A percentile compares a stretch with the other conserved stretches of the same genome.
These are phyloP conservation scores for Cordyceps cicadae DNA, from an alignment of 2,329 filamentous ascomycete species.

Conservation along the genomic window DNA sequence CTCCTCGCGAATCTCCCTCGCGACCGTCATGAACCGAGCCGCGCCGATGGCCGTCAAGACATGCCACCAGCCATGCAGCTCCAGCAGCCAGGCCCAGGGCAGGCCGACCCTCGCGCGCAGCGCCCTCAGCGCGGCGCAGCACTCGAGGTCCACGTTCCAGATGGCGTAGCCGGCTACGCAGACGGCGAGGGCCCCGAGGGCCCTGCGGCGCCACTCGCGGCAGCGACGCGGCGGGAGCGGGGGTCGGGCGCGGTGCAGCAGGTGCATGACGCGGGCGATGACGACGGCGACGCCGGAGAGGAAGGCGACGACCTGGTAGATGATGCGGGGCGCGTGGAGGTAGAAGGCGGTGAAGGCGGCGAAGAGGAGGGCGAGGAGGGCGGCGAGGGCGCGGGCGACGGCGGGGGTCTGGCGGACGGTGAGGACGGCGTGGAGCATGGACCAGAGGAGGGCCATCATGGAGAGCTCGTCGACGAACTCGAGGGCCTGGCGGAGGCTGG, in stretches of 20 bases:
- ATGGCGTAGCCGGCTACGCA: constrained; percentile 40
- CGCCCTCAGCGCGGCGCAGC: constrained; percentile 39
- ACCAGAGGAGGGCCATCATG: constrained; percentile 46
- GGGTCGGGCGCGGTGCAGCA: constrained; percentile 25
- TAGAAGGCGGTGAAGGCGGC: constrained; percentile 34
- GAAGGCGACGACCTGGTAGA: constrained; percentile 35
- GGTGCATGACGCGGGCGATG: constrained; percentile 25
- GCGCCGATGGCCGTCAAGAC: constrained; percentile 49
- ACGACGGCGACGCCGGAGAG: constrained; percentile 24
- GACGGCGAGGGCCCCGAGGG: constrained; percentile 23
- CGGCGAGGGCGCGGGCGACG: constrained; percentile 24
- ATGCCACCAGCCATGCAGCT: constrained; percentile 59
- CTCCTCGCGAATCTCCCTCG: constrained; percentile 21
- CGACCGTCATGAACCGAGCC: constrained; percentile 29
- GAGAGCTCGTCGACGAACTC: constrained; percentile 49
- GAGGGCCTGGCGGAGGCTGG: constrained; percentile 32
- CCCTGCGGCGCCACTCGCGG: constrained; percentile 19
- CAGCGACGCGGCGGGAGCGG: constrained; percentile 21
- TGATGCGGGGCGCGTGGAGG: constrained; percentile 32
- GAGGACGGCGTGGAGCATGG: constrained; percentile 42
- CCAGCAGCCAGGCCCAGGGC: constrained; percentile 47
- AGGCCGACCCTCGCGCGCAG: constrained; percentile 39
- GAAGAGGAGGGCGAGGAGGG: constrained; percentile 32
- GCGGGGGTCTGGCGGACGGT: constrained; percentile 34
- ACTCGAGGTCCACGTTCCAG: constrained; percentile 50